Conservation (phyloP, 495 filamentous ascomycete species). For the Oidiodendron maius region DNA sequence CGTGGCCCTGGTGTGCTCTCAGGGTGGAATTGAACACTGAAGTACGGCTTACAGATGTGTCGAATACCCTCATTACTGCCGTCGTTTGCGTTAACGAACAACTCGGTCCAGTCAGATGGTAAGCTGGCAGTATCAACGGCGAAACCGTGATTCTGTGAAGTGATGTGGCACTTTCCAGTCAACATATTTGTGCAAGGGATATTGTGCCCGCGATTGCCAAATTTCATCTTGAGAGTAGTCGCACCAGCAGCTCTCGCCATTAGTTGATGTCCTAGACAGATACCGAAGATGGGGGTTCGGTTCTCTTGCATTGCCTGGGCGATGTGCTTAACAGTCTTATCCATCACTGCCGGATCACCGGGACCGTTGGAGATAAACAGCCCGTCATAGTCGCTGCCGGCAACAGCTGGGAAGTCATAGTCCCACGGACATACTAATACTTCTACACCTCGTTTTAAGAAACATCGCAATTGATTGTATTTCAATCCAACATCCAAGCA, state of each 20-base stretch:
- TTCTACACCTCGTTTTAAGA: slow-evolving; percentile 86
- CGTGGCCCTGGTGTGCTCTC: slow-evolving; percentile 92
- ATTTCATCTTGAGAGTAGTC: slow-evolving; percentile 91
- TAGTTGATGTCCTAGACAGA: slow-evolving; percentile 93
- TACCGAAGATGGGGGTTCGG: slow-evolving; percentile 86
- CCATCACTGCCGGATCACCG: slow-evolving; percentile 84
- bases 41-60: slow-evolving; percentile 78
- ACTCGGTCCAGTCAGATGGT: slow-evolving; percentile 75
- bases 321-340: slow-evolving; percentile 70
- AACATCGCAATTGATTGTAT: slow-evolving; percentile 92
- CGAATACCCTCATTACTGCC: slow-evolving; percentile 96
- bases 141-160: slow-evolving; percentile 95
- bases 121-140: slow-evolving; percentile 79
- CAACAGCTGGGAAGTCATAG: slow-evolving; percentile 74
- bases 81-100: slow-evolving; percentile 97
- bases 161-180: slow-evolving; percentile 95
- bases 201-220: slow-evolving; percentile 97
- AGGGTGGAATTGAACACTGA: slow-evolving; percentile 98
- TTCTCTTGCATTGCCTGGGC: slow-evolving; percentile 63
- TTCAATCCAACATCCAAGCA: slow-evolving; percentile 96
- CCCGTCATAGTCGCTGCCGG: slow-evolving; percentile 82
- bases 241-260: slow-evolving; percentile 88
- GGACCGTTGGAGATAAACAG: slow-evolving; percentile 97
- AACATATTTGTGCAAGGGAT: slow-evolving; percentile 95
- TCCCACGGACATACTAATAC: slow-evolving; percentile 94